phyloP scores from a whole-genome alignment of 129 eudicot genomes.

The Rutidosis leptorrhynchoides region DNA sequence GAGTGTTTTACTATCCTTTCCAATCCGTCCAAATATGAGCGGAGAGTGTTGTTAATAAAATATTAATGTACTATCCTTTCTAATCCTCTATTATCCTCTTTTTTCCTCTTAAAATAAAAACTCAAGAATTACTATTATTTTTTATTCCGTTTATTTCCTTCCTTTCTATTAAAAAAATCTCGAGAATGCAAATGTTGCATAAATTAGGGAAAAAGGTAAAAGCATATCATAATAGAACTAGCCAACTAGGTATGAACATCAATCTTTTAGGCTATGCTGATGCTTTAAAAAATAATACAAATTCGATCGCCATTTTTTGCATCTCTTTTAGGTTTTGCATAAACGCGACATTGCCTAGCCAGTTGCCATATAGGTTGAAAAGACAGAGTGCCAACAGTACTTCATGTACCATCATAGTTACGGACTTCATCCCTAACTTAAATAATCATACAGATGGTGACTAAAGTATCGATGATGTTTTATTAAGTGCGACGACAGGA shows the following conservation, averaged over 20 bases:
- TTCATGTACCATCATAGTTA: constrained; percentile 16
- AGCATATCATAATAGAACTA: constrained; percentile 17
- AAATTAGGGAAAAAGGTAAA: constrained; percentile 26
- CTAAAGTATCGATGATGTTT: not conserved
- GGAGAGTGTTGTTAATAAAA: too few relatives aligned
- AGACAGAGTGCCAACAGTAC: constrained; percentile 9
- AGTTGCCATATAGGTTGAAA: not conserved
- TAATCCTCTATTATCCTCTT: too few relatives aligned
- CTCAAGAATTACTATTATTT: too few relatives aligned
- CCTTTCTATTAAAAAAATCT: too few relatives aligned
- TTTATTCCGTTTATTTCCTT: too few relatives aligned
- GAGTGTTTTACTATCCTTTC: too few relatives aligned
- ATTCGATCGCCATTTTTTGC: not conserved
- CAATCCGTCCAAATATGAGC: too few relatives aligned
- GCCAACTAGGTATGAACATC: constrained; percentile 29
- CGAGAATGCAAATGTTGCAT: constrained; percentile 25
- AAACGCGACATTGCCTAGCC: constrained; percentile 1
- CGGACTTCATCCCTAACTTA: constrained; percentile 16
- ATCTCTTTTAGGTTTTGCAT: constrained; percentile 20
- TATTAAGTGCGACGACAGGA: not conserved
- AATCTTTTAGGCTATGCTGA: constrained; percentile 12
- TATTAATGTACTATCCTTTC: too few relatives aligned
- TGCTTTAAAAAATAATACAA: constrained; percentile 20
- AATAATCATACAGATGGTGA: not conserved
- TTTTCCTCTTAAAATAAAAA: too few relatives aligned